These are phyloP conservation scores for Suillus sp. DNA, from an alignment of 768 basidiomycete species.

Conservation along the genomic window DNA sequence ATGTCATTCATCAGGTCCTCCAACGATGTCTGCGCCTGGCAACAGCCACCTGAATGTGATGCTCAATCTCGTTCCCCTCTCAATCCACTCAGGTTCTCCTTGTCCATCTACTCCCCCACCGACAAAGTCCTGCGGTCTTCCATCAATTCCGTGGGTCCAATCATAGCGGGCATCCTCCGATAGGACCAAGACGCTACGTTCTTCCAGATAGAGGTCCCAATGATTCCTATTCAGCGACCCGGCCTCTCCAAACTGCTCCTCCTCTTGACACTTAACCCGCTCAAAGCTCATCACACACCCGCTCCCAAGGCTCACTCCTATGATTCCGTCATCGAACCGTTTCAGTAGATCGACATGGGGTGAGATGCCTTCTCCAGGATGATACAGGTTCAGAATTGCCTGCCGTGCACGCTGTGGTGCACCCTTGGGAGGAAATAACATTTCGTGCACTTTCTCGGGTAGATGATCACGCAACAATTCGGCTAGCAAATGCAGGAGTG, in stretches of 20 bases:
- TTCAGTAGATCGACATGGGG: conserved; percentile 85
- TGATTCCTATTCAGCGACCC: conserved; percentile 11
- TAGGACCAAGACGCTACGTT: conserved; percentile 75
- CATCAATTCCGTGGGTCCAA: conserved; percentile 89
- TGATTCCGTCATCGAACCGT: conserved; percentile 87
- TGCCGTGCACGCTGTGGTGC: conserved; percentile 61
- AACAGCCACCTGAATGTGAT: conserved; percentile 88
- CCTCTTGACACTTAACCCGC: conserved; percentile 22
- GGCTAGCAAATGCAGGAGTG: conserved; percentile 55
- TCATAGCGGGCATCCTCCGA: conserved; percentile 79
- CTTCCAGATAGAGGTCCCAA: conserved; percentile 69
- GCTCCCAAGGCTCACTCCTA: conserved; percentile 82
- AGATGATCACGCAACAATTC: conserved; percentile 50
- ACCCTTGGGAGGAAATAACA: conserved; percentile 58
- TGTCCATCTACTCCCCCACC: conserved; percentile 22
- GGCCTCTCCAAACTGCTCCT: conserved; percentile 3
- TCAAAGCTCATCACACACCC: conserved; percentile 82
- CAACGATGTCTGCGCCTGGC: conserved; percentile 83
- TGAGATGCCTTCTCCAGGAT: conserved; percentile 86
- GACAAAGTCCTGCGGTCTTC: conserved; percentile 62
- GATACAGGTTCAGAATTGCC: conserved; percentile 88
- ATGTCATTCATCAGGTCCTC: conserved; percentile 31
- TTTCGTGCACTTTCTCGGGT: conserved; percentile 47
- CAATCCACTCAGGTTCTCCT: conserved; percentile 40
- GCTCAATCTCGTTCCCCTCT: conserved; percentile 65